Evolutionary conservation across 2,329 filamentous ascomycete genomes (phyloP).

Genomic region (Coleophoma cylindrospora): DNA sequence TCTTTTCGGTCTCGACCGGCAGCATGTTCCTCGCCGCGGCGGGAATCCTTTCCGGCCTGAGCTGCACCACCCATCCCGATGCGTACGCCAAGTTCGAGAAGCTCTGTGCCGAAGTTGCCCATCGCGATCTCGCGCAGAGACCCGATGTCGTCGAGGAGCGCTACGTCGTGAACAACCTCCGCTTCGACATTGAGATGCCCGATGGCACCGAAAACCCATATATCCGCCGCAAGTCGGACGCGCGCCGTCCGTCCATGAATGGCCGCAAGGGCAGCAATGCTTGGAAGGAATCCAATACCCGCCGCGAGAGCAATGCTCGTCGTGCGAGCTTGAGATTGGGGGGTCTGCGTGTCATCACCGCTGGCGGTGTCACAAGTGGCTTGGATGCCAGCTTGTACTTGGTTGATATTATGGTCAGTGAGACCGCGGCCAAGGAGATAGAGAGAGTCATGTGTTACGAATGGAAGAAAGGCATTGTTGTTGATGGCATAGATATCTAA

Average conservation of each 20-base stretch:
- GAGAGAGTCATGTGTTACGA: slow-evolving; percentile 73
- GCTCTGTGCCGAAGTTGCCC: slow-evolving; percentile 69
- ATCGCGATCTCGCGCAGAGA: slow-evolving; percentile 66
- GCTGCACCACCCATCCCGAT: slow-evolving; percentile 79
- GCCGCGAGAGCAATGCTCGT: slow-evolving; percentile 76
- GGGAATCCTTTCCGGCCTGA: slow-evolving; percentile 72
- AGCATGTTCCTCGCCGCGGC: slow-evolving; percentile 71
- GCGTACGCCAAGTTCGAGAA: slow-evolving; percentile 77
- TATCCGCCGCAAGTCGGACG: slow-evolving; percentile 70
- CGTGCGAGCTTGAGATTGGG: slow-evolving; percentile 58
- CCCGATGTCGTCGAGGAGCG: slow-evolving; percentile 80
- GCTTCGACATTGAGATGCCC: slow-evolving; percentile 68
- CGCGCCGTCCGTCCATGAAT: slow-evolving; percentile 54
- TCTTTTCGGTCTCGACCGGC: slow-evolving; percentile 76
- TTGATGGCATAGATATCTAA: slow-evolving; percentile 80
- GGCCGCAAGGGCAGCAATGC: slow-evolving; percentile 81
- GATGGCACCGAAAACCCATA: slow-evolving; percentile 81
- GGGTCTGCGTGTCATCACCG: slow-evolving; percentile 70
- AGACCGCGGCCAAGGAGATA: slow-evolving; percentile 71
- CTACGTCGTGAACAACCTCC: slow-evolving; percentile 88
- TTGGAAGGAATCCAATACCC: slow-evolving; percentile 67
- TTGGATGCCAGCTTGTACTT: slow-evolving; percentile 82
- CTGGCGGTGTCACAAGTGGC: slow-evolving; percentile 73
- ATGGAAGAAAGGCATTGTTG: slow-evolving; percentile 81
- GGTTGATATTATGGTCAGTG: slow-evolving; percentile 75